Evolutionary conservation across 2,329 filamentous ascomycete species (phyloP).

Genomic region (Dactylonectria macrodidyma): DNA sequence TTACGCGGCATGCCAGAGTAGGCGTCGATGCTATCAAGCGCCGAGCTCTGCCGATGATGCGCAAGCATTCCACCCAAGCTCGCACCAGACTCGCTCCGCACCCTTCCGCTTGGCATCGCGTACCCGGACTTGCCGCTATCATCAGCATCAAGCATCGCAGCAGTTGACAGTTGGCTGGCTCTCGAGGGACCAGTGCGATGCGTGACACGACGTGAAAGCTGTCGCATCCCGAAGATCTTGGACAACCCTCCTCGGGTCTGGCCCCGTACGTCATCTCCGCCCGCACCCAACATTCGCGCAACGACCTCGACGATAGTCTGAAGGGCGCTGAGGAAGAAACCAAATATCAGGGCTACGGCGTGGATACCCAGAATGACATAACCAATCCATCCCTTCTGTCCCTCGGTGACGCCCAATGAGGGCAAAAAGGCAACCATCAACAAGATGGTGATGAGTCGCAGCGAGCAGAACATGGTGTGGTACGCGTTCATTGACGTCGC

Average conservation of each 20-base stretch:
- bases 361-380: constrained; percentile 93
- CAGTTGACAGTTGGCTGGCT: constrained; percentile 86
- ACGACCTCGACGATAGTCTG: constrained; percentile 93
- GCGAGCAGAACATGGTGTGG: constrained; percentile 84
- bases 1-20: constrained; percentile 62
- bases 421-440: constrained; percentile 89
- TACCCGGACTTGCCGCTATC: constrained; percentile 76
- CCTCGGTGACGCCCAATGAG: constrained; percentile 82
- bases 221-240: constrained; percentile 93
- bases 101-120: constrained; percentile 65
- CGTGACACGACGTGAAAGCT: constrained; percentile 81
- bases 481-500: constrained; percentile 98
- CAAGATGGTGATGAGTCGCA: constrained; percentile 83
- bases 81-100: constrained; percentile 74
- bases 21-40: constrained; percentile 65
- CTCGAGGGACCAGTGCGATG: constrained; percentile 76
- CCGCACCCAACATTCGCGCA: constrained; percentile 86
- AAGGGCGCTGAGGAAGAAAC: constrained; percentile 92
- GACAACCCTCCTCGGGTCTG: constrained; percentile 85
- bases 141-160: constrained; percentile 82
- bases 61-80: constrained; percentile 67
- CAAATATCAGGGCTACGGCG: constrained; percentile 86
- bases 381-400: constrained; percentile 92
- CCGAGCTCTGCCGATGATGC: constrained; percentile 64
- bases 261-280: constrained; percentile 79